A percentile compares a stretch with the other conserved stretches of the same genome.
phyloP scores from a whole-genome alignment of 805 yeast species.

The Jamesozyma spencerorum region DNA sequence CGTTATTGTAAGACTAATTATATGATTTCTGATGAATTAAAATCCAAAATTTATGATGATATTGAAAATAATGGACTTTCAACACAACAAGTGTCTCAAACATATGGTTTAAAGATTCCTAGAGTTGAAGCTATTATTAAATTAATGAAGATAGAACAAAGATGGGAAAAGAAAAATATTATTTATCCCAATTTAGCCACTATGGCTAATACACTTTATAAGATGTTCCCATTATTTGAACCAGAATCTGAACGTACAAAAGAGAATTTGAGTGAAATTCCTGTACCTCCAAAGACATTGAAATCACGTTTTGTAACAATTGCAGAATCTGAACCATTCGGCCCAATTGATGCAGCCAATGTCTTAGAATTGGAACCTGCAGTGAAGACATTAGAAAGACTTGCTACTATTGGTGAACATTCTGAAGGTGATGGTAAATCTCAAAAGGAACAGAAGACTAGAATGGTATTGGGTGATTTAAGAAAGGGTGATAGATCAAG shows the following conservation, averaged over 20 bases:
- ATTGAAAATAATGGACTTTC: slow-evolving; percentile 43
- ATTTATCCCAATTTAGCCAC: slow-evolving; percentile 47
- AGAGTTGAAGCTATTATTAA: slow-evolving; percentile 82
- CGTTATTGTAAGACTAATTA: slow-evolving; percentile 57
- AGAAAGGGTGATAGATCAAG: slow-evolving; percentile 59
- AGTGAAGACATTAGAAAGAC: slow-evolving; percentile 57
- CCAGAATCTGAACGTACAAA: slow-evolving; percentile 29
- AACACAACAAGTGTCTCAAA: slow-evolving; percentile 66
- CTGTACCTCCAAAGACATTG: slow-evolving; percentile 74
- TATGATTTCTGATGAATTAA: slow-evolving; percentile 49
- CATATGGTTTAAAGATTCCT: slow-evolving; percentile 71
- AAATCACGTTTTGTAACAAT: slow-evolving; percentile 77
- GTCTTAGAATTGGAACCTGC: slow-evolving; percentile 85
- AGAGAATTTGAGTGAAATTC: slow-evolving; percentile 89
- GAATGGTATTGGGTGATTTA: slow-evolving; percentile 45
- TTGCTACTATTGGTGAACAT: slow-evolving; percentile 50
- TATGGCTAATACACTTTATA: slow-evolving; percentile 56
- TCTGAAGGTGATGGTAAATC: slow-evolving; percentile 29
- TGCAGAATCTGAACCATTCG: slow-evolving; percentile 92
- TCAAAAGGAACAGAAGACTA: slow-evolving; percentile 27
- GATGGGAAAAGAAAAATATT: slow-evolving; percentile 45
- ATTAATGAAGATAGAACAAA: slow-evolving; percentile 55
- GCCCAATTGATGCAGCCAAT: slow-evolving; percentile 90
- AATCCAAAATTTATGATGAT: slow-evolving; percentile 50
- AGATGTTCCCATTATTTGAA: slow-evolving; percentile 71